Conservation (phyloP, 2,329 filamentous ascomycete genomes). For the Bipolaris cookei region DNA sequence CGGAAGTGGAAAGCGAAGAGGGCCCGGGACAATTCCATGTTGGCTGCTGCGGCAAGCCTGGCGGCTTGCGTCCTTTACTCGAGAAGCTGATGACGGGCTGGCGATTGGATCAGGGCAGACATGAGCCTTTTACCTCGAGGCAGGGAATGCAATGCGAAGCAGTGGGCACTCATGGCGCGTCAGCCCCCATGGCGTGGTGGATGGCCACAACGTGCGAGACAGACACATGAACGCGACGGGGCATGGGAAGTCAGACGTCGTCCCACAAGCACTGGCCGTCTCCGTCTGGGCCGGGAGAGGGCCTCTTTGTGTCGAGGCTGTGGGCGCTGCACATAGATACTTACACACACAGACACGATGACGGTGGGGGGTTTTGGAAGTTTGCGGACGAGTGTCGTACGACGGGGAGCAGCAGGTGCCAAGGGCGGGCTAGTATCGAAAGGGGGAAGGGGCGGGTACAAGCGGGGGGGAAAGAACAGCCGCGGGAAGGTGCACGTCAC, state of each 20-base stretch:
- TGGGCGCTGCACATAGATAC: neutral
- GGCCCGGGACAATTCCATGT: conserved; percentile 34
- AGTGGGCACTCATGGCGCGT: conserved; percentile 29
- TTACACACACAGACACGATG: conserved; percentile 4
- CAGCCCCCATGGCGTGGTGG: conserved; percentile 36
- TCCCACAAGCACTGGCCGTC: conserved; percentile 34
- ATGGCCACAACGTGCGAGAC: conserved; percentile 46
- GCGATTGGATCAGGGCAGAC: conserved; percentile 27
- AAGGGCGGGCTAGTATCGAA: conserved; percentile 26
- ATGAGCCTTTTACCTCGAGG: conserved; percentile 32
- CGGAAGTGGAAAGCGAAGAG: conserved; percentile 29
- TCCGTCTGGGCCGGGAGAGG: conserved; percentile 26
- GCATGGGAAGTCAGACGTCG: conserved; percentile 38
- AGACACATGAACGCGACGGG: conserved; percentile 41
- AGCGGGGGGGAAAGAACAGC: conserved; percentile 34
- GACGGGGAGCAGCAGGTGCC: conserved; percentile 25
- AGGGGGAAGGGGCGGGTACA: conserved; percentile 27
- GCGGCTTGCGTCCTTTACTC: conserved; percentile 18
- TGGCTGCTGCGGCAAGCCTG: conserved; percentile 38
- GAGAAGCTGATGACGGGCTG: conserved; percentile 17
- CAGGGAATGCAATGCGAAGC: conserved; percentile 45
- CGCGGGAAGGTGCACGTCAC: conserved; percentile 47
- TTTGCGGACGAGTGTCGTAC: conserved; percentile 26
- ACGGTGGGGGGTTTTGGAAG: conserved; percentile 24
- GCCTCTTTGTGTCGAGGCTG: conserved; percentile 11